Evolutionary conservation across 2,329 filamentous ascomycete genomes (phyloP), one percentile per base, ranked within the genome.

Genomic region (Sarocladium brachiariae): DNA sequence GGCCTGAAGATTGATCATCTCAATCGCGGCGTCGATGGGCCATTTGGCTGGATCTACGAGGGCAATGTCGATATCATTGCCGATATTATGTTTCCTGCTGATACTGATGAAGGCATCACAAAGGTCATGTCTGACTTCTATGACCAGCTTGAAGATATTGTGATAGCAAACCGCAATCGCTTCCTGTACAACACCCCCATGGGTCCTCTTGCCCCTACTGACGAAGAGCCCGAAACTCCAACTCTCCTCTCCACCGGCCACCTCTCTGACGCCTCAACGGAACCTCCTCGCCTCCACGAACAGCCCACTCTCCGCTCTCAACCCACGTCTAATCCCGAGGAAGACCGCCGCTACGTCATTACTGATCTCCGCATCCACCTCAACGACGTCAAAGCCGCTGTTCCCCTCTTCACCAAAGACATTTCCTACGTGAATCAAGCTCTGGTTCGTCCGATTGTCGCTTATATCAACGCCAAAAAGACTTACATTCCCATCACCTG

Each of bases 81-180:
- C 6, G 93, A 99, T 61, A 84, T 99, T 56, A 92, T 96, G 82
- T 88, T 99, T 54, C 93, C 93, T 1, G 82, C 83, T 27, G 93
- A 97, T 50, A 81, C 83, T 35, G 88, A 95, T 53, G 90, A 92
- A 55, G 88, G 91, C 55, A 84, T 99, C 51, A 86, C 86, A 21
- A 96, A 96, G 65, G 90, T 96, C 41, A 87, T 99, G 79, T 85
- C 87, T n/a, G 91, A 96, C 63, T 91, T 99, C 61, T 97, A 97
- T 67, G 92, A 97, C 65, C 87, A 89, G 54, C 81, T 99, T 63
- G 93, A 99, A 69, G 90, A 93, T 38, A 90, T 90, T 0, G 90
- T 97, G 19, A 89, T 85, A 1, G 83, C 86, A 23, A 89, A 89
- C 62, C 80, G 83, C 24, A 83, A 87, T 56, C 73, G 73, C 37